Evolutionary conservation across 1,139 yeast species (phyloP).

Genomic region (Torulaspora globosa): DNA sequence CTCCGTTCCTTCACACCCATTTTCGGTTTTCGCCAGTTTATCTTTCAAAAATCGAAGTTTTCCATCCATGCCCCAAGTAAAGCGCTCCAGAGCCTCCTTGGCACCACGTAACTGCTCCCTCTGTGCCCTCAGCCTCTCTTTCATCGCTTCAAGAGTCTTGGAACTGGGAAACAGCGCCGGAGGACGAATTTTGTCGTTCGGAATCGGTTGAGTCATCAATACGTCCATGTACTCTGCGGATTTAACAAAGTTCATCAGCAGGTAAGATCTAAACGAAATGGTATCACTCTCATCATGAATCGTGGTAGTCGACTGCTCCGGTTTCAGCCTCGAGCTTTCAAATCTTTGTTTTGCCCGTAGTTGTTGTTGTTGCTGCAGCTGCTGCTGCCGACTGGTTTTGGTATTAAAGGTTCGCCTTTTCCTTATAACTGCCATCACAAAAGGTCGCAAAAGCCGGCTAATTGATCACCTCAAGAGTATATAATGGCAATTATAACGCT

Average conservation of each 20-base stretch:
- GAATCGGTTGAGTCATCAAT: conserved; percentile 27
- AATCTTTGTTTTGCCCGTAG: conserved; percentile 19
- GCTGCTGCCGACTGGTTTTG: conserved; percentile 18
- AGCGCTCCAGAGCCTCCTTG: conserved; percentile 7
- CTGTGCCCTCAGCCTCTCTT: conserved; percentile 15
- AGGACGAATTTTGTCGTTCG: conserved; percentile 23
- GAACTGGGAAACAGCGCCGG: conserved; percentile 21
- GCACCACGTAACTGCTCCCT: conserved; percentile 13
- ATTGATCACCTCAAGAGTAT: neutral
- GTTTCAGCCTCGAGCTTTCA: conserved; percentile 26
- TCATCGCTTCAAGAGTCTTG: conserved; percentile 11
- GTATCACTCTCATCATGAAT: conserved; percentile 37
- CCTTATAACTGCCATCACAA: conserved; percentile 21
- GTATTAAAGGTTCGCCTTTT: conserved; percentile 21
- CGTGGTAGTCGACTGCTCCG: conserved; percentile 29
- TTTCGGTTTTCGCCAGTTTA: conserved; percentile 12
- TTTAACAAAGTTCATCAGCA: conserved; percentile 27
- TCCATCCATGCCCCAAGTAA: conserved; percentile 4
- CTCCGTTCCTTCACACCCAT: conserved; percentile 6
- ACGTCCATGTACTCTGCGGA: conserved; percentile 26
- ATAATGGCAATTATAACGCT: neutral
- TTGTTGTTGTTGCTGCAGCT: conserved; percentile 18
- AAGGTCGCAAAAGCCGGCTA: neutral
- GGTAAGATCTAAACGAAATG: conserved; percentile 30
- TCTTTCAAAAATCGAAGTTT: conserved; percentile 12